phyloP scores from a whole-genome alignment of 202 grass and related monocot genomes.

The Brachypodium distachyon region DNA sequence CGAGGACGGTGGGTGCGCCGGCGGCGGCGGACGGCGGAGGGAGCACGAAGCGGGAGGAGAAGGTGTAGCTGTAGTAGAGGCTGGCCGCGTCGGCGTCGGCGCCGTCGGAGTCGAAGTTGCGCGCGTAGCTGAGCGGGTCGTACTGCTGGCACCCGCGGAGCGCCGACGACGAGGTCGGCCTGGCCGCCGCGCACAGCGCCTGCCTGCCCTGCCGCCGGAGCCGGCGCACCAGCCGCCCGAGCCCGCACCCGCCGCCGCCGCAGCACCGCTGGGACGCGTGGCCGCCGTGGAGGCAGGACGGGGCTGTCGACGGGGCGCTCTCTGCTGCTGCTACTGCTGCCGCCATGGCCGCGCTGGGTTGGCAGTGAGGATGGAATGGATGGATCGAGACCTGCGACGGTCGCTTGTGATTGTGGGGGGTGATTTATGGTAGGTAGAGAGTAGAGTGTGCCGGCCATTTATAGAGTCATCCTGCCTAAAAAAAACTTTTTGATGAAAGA shows the following conservation, averaged over 20 bases:
- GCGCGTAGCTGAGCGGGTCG: conserved; percentile 67
- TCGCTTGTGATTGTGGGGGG: no score
- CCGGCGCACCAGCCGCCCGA: conserved; percentile 41
- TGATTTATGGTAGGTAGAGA: no score
- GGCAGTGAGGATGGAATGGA: no score
- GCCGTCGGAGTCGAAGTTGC: conserved; percentile 61
- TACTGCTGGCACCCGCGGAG: conserved; percentile 52
- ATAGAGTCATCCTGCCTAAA: no score
- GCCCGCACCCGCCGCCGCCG: conserved; percentile 20
- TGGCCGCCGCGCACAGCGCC: conserved; percentile 10
- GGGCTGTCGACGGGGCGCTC: background rate
- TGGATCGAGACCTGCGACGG: no score
- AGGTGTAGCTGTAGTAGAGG: conserved; percentile 47
- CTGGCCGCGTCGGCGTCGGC: background rate
- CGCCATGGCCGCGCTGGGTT: no score
- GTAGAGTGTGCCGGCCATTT: no score
- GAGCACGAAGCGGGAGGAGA: conserved; percentile 64
- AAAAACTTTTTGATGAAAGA: no score
- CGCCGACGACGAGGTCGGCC: background rate
- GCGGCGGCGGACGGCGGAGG: background rate
- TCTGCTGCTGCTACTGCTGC: background rate
- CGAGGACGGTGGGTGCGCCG: background rate
- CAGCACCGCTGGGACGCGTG: background rate
- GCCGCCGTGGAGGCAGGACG: background rate
- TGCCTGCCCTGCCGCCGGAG: conserved; percentile 39